phyloP scores from a whole-genome alignment of 164 flowering plant species.

The Vitis rotundifolia region DNA sequence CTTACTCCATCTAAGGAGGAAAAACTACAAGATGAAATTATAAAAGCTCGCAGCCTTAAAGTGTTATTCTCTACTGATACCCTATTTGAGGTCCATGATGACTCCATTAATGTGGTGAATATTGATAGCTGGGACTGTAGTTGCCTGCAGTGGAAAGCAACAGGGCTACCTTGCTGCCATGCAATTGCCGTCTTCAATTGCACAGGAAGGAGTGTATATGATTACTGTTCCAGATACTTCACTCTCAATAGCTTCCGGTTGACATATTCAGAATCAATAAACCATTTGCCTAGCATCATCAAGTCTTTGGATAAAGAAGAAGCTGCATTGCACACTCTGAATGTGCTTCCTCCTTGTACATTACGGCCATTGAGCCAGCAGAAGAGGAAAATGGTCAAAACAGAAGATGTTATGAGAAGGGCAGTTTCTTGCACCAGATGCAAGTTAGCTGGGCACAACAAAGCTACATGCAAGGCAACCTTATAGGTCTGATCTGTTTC shows the following conservation, averaged over 20 bases:
- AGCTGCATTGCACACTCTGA: slow-evolving; percentile 9
- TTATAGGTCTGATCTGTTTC: slow-evolving; percentile 1
- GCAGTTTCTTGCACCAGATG: slow-evolving; percentile 55
- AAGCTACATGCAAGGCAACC: slow-evolving; percentile 54
- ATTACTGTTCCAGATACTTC: slow-evolving; percentile 50
- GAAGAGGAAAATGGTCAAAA: slow-evolving; percentile 28
- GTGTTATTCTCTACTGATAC: slow-evolving; percentile 53
- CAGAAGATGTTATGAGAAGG: slow-evolving; percentile 25
- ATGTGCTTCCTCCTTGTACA: slow-evolving; percentile 47
- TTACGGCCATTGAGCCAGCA: slow-evolving; percentile 30
- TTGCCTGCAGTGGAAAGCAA: slow-evolving; percentile 54
- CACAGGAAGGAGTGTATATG: slow-evolving; percentile 36
- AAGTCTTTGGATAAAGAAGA: slow-evolving; percentile 22
- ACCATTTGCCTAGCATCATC: slow-evolving; percentile 35
- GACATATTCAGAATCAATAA: slow-evolving; percentile 50
- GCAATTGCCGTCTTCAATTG: slow-evolving; percentile 59
- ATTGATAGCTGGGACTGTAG: slow-evolving; percentile 47
- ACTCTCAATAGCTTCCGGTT: slow-evolving; percentile 34
- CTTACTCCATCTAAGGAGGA: slow-evolving; percentile 57
- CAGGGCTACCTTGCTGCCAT: slow-evolving; percentile 69
- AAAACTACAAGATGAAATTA: slow-evolving; percentile 37
- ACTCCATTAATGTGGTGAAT: slow-evolving; percentile 41
- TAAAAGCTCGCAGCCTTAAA: slow-evolving; percentile 33
- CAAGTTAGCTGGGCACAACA: slow-evolving; percentile 58
- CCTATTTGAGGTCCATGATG: slow-evolving; percentile 57